Percentiles rank a stretch among this genome's conserved stretches.
Evolutionary conservation across 768 basidiomycete species (phyloP).

Genomic region (Omphalotus guepiniiformis): DNA sequence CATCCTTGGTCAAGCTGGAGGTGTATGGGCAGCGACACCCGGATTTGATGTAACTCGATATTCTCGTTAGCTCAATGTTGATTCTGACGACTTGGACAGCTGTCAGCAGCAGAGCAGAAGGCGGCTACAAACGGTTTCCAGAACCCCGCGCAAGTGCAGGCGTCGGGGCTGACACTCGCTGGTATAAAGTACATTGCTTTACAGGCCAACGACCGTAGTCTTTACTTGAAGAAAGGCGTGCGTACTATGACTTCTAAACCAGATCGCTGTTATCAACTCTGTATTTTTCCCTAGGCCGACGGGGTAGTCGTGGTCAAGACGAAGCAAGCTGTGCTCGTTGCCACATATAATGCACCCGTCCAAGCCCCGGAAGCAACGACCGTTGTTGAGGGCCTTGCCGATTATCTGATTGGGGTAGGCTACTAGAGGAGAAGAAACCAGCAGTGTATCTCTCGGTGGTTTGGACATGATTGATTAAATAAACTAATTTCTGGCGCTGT

Average conservation of each 20-base stretch:
- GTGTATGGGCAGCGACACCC: conserved; percentile 66
- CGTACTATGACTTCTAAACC: conserved; percentile 29
- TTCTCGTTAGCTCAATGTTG: neutral
- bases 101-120: conserved; percentile 61
- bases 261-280: too few relatives aligned
- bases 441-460: too few relatives aligned
- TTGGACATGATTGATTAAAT: too few relatives aligned
- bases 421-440: conserved; percentile 56
- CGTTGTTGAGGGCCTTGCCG: conserved; percentile 65
- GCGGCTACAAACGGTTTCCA: conserved; percentile 46
- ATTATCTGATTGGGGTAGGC: conserved; percentile 62
- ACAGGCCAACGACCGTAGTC: conserved; percentile 39
- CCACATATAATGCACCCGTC: conserved; percentile 61
- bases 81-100: conserved; percentile 34
- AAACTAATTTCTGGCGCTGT: too few relatives aligned
- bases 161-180: conserved; percentile 57
- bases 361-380: conserved; percentile 65
- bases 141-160: conserved; percentile 36
- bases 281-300: conserved; percentile 53
- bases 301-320: conserved; percentile 78
- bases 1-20: conserved; percentile 67
- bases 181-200: conserved; percentile 77
- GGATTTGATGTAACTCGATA: conserved; percentile 59
- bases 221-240: conserved; percentile 79
- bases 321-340: conserved; percentile 79